Base-by-base conservation (phyloP, 2,329 filamentous ascomycete genomes). In the Magnaporthales sp. region DNA sequence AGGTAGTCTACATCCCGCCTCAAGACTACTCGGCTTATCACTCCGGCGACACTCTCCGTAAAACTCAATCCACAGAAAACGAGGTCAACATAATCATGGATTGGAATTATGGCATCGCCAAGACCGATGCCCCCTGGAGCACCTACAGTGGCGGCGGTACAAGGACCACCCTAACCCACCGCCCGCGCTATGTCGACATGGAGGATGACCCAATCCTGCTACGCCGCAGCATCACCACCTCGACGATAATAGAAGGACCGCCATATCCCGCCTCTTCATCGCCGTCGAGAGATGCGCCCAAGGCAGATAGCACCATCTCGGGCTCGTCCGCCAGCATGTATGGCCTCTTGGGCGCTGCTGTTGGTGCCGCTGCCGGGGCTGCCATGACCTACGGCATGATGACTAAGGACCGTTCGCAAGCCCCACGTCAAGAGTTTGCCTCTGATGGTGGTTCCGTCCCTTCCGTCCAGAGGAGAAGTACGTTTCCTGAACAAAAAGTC, bases 301-400 rank as follows among this genome's bases (percentile, higher is more conserved):
- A 70, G 67, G 61, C 24, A n/a, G 61, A 32, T 32, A 62, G 29
- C 29, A 79, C 84, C 4, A 77, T 85, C 54, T 83, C 81, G 64
- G 82, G 86, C 56, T 88, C 88, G 70, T 85, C 86, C 24, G 82
- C 93, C 58, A 83, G 95, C 62, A 91, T 92, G 8, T 90, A 46
- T 26, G 66, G 91, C 8, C 80, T 96, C 11, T 82, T 96, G 9
- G 74, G 74, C 8, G 72, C 63, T 60, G 73, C 72, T 13, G 68
- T 67, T 2, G 92, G 91, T 60, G 91, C 90, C 32, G 91, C 91
- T 19, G 91, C 91, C 22, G 91, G 90, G 54, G 91, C 89, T 46
- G 90, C 89, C n/a, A 68, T 85, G 26, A 81, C 91, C 10, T 96
- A 95, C 77, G 88, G 87, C 26, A 88, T 92, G 80, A 83, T 87